Evolutionary conservation across 2,329 filamentous ascomycete genomes (phyloP).

Genomic region (Simplicillium sp.): DNA sequence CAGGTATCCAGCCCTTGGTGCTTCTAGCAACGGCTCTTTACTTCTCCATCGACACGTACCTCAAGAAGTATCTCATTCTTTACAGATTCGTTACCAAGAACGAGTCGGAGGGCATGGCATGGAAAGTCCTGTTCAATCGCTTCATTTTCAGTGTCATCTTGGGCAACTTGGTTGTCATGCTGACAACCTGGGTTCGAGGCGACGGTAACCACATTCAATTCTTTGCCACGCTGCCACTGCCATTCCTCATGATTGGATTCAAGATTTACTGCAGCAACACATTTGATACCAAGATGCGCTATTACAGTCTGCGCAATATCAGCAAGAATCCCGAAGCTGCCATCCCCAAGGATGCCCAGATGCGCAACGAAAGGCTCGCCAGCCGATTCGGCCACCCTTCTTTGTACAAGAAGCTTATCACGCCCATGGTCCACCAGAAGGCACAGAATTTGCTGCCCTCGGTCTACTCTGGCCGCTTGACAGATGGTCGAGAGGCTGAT

Average conservation of each 20-base stretch:
- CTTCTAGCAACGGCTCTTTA: constrained; percentile 82
- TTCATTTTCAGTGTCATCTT: constrained; percentile 74
- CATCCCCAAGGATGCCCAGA: constrained; percentile 39
- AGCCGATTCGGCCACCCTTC: constrained; percentile 84
- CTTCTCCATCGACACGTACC: constrained; percentile 74
- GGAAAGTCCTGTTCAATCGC: constrained; percentile 89
- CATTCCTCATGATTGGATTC: constrained; percentile 70
- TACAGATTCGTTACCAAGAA: constrained; percentile 97
- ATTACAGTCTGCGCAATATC: constrained; percentile 60
- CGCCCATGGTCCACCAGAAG: constrained; percentile 90
- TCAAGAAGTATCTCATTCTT: constrained; percentile 92
- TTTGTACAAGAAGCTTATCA: constrained; percentile 79
- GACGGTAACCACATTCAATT: constrained; percentile 52
- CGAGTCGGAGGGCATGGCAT: constrained; percentile 88
- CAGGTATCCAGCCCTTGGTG: constrained; percentile 76
- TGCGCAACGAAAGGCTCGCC: constrained; percentile 59
- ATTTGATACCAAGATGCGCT: constrained; percentile 75
- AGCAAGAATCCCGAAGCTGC: constrained; percentile 33
- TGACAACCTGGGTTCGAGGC: constrained; percentile 65
- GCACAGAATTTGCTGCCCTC: constrained; percentile 79
- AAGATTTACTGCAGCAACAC: constrained; percentile 71
- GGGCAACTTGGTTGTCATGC: constrained; percentile 67
- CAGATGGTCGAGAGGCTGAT: constrained; percentile 53
- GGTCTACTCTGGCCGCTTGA: constrained; percentile 74
- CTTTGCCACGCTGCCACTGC: constrained; percentile 61